Percentiles rank a stretch among this genome's conserved stretches.
phyloP scores from a whole-genome alignment of 495 filamentous ascomycete genomes.

The Sphaerosporella brunnea region DNA sequence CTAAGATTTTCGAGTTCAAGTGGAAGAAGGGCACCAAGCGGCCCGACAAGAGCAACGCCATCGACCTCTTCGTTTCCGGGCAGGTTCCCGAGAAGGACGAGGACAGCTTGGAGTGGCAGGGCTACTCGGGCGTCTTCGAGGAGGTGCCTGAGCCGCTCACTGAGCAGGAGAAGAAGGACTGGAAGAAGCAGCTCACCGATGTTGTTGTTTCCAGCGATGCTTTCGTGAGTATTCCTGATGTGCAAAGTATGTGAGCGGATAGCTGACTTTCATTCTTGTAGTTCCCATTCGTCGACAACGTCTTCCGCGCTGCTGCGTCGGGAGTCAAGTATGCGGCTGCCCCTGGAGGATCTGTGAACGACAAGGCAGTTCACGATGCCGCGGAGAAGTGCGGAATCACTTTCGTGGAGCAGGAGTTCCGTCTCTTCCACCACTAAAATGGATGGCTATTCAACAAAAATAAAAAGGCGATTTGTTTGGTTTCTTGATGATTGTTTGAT shows the following conservation, averaged over 20 bases:
- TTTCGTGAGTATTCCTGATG: conserved; percentile 48
- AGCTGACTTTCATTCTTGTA: conserved; percentile 23
- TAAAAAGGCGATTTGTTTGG: too few relatives aligned
- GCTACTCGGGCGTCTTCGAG: conserved; percentile 80
- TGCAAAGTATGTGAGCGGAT: background rate
- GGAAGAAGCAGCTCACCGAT: conserved; percentile 60
- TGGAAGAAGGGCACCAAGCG: conserved; percentile 96
- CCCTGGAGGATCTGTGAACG: conserved; percentile 85
- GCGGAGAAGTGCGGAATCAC: conserved; percentile 80
- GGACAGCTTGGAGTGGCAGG: conserved; percentile 57
- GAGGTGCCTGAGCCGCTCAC: conserved; percentile 75
- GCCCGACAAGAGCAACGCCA: conserved; percentile 92
- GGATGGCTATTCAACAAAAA: too few relatives aligned
- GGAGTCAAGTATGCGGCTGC: conserved; percentile 93
- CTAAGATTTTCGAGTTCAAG: conserved; percentile 65
- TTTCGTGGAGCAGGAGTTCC: conserved; percentile 74
- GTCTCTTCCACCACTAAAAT: conserved; percentile 81
- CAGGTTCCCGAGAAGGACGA: conserved; percentile 46
- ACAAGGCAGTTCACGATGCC: conserved; percentile 71
- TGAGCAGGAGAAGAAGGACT: conserved; percentile 61
- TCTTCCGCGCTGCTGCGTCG: conserved; percentile 72
- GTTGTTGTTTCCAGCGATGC: conserved; percentile 85
- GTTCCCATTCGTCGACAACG: conserved; percentile 98
- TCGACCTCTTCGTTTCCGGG: conserved; percentile 82
- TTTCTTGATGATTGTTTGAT: too few relatives aligned